These are phyloP conservation scores for Pseudonitzschia pungens DNA, from an alignment of 108 stramenopile genomes.

Conservation along the genomic window DNA sequence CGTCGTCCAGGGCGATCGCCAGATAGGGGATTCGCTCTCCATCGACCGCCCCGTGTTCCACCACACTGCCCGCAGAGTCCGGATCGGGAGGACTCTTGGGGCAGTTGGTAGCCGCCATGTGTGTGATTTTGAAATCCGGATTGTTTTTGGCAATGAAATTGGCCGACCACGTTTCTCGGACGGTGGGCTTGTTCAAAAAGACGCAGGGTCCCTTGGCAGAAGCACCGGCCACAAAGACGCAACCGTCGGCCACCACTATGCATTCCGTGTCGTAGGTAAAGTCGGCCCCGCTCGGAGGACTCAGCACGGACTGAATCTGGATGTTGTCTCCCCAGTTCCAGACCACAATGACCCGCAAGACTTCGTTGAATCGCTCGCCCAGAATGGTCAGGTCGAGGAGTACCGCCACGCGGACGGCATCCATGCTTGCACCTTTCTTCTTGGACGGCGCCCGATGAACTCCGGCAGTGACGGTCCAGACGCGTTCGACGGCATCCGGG, in stretches of 20 bases:
- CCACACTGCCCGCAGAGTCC: background rate
- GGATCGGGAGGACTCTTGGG: conserved; percentile 8
- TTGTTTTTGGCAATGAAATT: conserved; percentile 47
- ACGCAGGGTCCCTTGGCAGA: conserved; percentile 53
- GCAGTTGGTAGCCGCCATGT: conserved; percentile 40
- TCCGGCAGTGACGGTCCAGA: conserved; percentile 62
- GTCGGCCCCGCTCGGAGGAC: conserved; percentile 53
- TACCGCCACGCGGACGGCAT: conserved; percentile 66
- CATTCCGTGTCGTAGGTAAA: conserved; percentile 57
- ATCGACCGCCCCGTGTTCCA: background rate
- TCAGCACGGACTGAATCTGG: conserved; percentile 61
- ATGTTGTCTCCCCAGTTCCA: conserved; percentile 79
- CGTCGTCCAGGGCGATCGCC: conserved; percentile 75
- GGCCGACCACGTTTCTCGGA: conserved; percentile 71
- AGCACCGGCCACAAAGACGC: conserved; percentile 74
- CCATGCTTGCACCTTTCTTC: conserved; percentile 25
- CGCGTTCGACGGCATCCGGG: conserved; percentile 46
- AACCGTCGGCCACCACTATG: conserved; percentile 64
- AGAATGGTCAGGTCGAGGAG: conserved; percentile 41
- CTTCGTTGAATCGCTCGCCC: conserved; percentile 35
- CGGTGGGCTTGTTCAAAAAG: conserved; percentile 73
- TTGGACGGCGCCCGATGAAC: conserved; percentile 45
- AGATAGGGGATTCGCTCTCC: conserved; percentile 45
- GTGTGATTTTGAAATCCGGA: conserved; percentile 30
- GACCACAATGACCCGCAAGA: conserved; percentile 57